Percentiles rank a stretch among this genome's conserved stretches.
phyloP scores from a whole-genome alignment of 352 stramenopile species.

The Pythium plurisporium region DNA sequence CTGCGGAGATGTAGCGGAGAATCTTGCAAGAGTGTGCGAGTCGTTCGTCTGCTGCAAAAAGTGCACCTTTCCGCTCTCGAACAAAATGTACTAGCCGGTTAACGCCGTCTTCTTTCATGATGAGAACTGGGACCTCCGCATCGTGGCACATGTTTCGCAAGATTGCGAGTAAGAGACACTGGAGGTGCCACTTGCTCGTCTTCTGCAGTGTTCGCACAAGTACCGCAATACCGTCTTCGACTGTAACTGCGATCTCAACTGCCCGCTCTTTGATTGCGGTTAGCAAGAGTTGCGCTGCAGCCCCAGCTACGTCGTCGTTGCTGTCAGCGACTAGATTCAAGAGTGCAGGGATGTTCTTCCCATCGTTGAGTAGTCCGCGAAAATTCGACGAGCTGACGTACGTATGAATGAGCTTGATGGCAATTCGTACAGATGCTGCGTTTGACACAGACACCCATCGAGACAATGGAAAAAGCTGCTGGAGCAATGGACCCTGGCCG shows the following conservation, averaged over 20 bases:
- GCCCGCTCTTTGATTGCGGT: constrained; percentile 36
- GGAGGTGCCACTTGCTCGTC: constrained; percentile 28
- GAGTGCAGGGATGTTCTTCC: constrained; percentile 44
- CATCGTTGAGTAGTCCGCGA: constrained; percentile 46
- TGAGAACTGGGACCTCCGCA: constrained; percentile 62
- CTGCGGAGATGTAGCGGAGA: constrained; percentile 35
- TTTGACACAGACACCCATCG: constrained; percentile 43
- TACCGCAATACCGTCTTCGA: constrained; percentile 64
- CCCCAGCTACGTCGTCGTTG: constrained; percentile 36
- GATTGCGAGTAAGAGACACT: constrained; percentile 45
- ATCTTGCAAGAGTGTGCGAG: constrained; percentile 41
- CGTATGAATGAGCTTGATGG: constrained; percentile 49
- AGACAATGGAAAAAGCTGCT: constrained; percentile 47
- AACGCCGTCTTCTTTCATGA: constrained; percentile 40
- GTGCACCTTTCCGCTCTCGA: constrained; percentile 27
- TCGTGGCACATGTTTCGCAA: constrained; percentile 53
- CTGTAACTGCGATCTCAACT: constrained; percentile 58
- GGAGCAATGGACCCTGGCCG: constrained; percentile 35
- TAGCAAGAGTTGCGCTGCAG: constrained; percentile 44
- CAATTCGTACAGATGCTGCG: constrained; percentile 30
- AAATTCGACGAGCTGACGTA: constrained; percentile 31
- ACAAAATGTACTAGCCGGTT: constrained; percentile 42
- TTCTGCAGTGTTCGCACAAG: constrained; percentile 43
- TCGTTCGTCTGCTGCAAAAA: constrained; percentile 30
- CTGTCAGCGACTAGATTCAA: constrained; percentile 34